Evolutionary conservation across 1,139 yeast genomes (phyloP), one percentile per base, ranked within the genome.

Genomic region (Diutina neorugosa): DNA sequence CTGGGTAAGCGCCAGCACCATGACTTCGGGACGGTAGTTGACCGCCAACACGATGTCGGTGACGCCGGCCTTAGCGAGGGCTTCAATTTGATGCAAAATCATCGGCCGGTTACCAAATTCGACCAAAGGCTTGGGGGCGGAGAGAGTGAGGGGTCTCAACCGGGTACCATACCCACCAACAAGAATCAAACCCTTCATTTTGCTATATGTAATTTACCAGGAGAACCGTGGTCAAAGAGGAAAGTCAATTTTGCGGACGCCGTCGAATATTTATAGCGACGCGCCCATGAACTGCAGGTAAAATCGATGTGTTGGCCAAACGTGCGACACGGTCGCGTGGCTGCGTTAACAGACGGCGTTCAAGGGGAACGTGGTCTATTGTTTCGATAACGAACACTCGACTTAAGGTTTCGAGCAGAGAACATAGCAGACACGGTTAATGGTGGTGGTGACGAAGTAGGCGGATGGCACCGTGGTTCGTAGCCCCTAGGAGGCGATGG

Each of bases 151-250:
- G 59, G 99, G 99, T 82, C 99, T 91, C 78, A 93, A 86, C 78
- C 99, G 94, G 67, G 99, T 93, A 80, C 99, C 99, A 78, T 90
- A 93, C 71, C 98, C 98, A 69, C 98, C 98, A 65, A 93, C 98
- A 70, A 93, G 86, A 80, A 93, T 93, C 72, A 93, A 83, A 69
- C 97, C 98, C 80, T 93, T 93, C 98, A 93, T 93, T 65, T 52
- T 71, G 37, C 37, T 31, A 12, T 31, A 31, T 31, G 37, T 31
- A 31, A 31, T 31, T 31, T 31, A 31, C 37, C 37, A 31, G 37
- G 37, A 31, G 14, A 31, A 31, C 37, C 37, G 37, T 31, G 37
- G 37, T 31, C 37, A 31, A 31, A 31, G 37, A 31, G 37, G 37
- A 31, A 31, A 31, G 37, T 31, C 37, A 31, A 11, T 31, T 31